Evolutionary conservation across 1,284 basidiomycete species (phyloP), one percentile per base, ranked within the genome.

Genomic region (Cutaneotrichosporon cutaneum): DNA sequence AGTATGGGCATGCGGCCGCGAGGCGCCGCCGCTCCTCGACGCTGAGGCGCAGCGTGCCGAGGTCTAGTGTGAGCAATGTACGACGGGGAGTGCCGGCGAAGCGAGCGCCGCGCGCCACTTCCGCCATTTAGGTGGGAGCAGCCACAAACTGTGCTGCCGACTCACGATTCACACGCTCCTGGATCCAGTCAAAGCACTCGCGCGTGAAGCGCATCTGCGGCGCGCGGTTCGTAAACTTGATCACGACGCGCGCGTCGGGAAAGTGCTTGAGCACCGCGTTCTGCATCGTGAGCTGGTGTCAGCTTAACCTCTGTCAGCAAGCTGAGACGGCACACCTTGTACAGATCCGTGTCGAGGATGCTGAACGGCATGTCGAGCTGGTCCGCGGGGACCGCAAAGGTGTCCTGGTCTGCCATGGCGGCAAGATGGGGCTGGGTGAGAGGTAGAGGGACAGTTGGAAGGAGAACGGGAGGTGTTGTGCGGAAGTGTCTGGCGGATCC

Each of bases 221-320:
- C 65, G 88, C 86, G 54, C 95, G 87, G 77, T 97, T 93, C 2
- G 89, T 94, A 80, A 98, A 98, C 51, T 83, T 85, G 80, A 85
- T 85, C 11, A 87, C 77, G 58, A 82, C 87, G 18, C 83, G 72
- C 0, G 86, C 83, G 58, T 86, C 78, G 3, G 89, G 89, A 71
- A 93, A 96, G 70, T 90, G 86, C n/a, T 85, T 83, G 60, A 89
- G 75, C 13, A 98, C 88, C 0, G 93, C 94, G 79, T 96, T 91
- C 81, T 98, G 95, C 95, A 98, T 99, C 0, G 94, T 94, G 56
- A 98, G 83, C 92, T n/a, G n/a, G n/a, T n/a, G n/a, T n/a, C n/a
- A n/a, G n/a, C n/a, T n/a, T n/a, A n/a, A n/a, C n/a, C n/a, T n/a
- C n/a, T n/a, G n/a, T n/a, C n/a, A n/a, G n/a, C n/a, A n/a, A n/a